Conservation (phyloP, 2,329 filamentous ascomycete genomes). For the Kalaharituber pfeilii region DNA sequence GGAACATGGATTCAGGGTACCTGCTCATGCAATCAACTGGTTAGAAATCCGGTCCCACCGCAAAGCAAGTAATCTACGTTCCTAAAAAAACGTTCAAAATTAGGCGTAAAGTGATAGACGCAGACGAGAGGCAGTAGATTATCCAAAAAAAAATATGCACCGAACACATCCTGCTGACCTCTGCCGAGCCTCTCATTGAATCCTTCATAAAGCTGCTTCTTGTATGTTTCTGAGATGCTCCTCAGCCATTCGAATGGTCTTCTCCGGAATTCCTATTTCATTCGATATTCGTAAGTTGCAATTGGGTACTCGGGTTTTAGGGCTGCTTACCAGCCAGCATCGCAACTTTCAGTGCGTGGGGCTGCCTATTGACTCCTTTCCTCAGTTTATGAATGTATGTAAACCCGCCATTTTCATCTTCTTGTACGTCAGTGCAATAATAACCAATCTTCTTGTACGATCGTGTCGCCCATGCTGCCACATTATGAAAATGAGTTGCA, state of each 20-base stretch:
- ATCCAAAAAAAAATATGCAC: too few relatives aligned
- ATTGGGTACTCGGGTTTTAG: not conserved
- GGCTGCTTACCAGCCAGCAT: conserved; percentile 51
- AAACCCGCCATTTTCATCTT: conserved; percentile 46
- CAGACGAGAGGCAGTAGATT: too few relatives aligned
- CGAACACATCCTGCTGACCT: too few relatives aligned
- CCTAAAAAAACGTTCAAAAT: too few relatives aligned
- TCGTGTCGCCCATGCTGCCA: conserved; percentile 56
- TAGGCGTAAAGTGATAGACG: too few relatives aligned
- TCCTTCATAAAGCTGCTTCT: too few relatives aligned
- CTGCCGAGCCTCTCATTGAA: too few relatives aligned
- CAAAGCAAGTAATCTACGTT: too few relatives aligned
- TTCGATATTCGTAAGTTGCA: not conserved
- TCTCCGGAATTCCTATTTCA: not conserved
- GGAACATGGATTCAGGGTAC: too few relatives aligned
- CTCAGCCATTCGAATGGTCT: not conserved
- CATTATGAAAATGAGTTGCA: conserved; percentile 80
- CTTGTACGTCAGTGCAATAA: conserved; percentile 87
- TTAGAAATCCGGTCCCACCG: too few relatives aligned
- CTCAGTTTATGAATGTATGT: conserved; percentile 71
- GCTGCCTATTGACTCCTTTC: conserved; percentile 65
- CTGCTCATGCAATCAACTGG: too few relatives aligned
- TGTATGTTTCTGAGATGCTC: not conserved
- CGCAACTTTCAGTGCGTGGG: conserved; percentile 92
- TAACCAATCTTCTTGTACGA: conserved; percentile 45